phyloP scores from a whole-genome alignment of 2,329 filamentous ascomycete species.

The Ophiostoma montium region DNA sequence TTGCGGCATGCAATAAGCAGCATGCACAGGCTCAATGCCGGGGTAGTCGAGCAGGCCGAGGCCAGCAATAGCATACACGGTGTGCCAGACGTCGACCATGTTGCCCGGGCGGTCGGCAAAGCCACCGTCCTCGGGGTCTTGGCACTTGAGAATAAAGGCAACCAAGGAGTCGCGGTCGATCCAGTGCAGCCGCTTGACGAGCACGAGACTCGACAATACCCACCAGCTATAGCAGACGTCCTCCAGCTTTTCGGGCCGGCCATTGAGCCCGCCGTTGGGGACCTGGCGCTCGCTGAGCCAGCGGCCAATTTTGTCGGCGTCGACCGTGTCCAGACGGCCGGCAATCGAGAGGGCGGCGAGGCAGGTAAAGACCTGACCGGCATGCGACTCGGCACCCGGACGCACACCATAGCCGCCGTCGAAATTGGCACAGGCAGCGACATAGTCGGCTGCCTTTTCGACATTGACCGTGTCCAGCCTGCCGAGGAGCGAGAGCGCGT shows the following conservation, averaged over 20 bases:
- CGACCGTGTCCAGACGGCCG: conserved; percentile 64
- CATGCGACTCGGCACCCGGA: conserved; percentile 86
- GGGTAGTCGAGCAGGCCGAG: conserved; percentile 70
- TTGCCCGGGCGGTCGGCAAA: conserved; percentile 83
- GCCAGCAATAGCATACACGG: conserved; percentile 75
- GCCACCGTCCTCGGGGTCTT: conserved; percentile 73
- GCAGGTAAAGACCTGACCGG: conserved; percentile 92
- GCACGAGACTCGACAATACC: conserved; percentile 83
- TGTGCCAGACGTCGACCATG: conserved; percentile 97
- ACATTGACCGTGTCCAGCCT: conserved; percentile 63
- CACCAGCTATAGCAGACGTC: conserved; percentile 99
- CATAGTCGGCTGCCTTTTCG: conserved; percentile 62
- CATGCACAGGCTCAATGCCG: conserved; percentile 67
- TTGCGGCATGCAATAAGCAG: conserved; percentile 74
- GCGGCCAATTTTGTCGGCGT: conserved; percentile 65
- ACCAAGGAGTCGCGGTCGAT: conserved; percentile 72
- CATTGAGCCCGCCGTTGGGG: conserved; percentile 77
- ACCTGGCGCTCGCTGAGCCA: conserved; percentile 94
- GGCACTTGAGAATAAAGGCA: conserved; percentile 72
- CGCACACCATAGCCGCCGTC: conserved; percentile 86
- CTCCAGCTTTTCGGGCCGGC: conserved; percentile 85
- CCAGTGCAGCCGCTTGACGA: conserved; percentile 82
- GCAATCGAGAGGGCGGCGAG: conserved; percentile 77
- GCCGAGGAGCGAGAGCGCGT: conserved; percentile 72
- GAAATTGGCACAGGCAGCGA: conserved; percentile 77